Conservation (phyloP, 2,329 filamentous ascomycete species). For the Aspergillus quadrilineatus region DNA sequence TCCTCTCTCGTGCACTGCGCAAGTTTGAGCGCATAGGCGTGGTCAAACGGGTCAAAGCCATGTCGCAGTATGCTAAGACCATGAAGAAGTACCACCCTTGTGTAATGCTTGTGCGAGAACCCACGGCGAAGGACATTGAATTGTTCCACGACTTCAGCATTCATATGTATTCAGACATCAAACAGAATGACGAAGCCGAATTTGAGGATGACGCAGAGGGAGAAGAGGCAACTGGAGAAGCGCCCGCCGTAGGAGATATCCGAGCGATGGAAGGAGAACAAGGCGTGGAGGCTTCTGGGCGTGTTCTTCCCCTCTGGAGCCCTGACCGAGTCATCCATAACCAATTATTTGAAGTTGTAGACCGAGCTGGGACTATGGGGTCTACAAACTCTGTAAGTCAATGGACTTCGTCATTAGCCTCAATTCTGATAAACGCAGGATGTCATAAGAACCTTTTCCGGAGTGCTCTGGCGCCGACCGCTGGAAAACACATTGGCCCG, state of each 20-base stretch:
- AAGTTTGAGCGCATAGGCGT: slow-evolving; percentile 49
- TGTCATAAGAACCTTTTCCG: slow-evolving; percentile 46
- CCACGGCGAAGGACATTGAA: slow-evolving; percentile 40
- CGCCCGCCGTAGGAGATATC: slow-evolving; percentile 17
- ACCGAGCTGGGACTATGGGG: slow-evolving; percentile 49
- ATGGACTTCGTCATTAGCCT: too few relatives aligned
- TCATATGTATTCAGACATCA: slow-evolving; percentile 27
- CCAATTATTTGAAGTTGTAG: slow-evolving; percentile 51
- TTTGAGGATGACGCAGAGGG: slow-evolving; percentile 38
- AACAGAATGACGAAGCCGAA: slow-evolving; percentile 30
- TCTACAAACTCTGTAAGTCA: slow-evolving; percentile 47
- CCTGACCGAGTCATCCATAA: slow-evolving; percentile 55
- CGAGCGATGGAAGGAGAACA: slow-evolving; percentile 24
- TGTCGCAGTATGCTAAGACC: slow-evolving; percentile 41
- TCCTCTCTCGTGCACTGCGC: slow-evolving; percentile 44
- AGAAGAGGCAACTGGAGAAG: slow-evolving; percentile 16
- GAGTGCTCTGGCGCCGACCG: slow-evolving; percentile 55
- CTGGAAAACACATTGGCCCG: slow-evolving; percentile 54
- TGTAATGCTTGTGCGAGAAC: slow-evolving; percentile 45
- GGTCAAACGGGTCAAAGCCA: slow-evolving; percentile 44
- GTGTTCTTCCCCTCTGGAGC: slow-evolving; percentile 54
- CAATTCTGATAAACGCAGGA: slow-evolving; percentile 26
- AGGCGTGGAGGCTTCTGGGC: slow-evolving; percentile 31
- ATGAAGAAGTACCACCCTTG: slow-evolving; percentile 41
- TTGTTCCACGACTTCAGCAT: slow-evolving; percentile 40